A percentile compares a stretch with the other conserved stretches of the same genome.
Evolutionary conservation across 192 early-diverging fungal species (phyloP).

Genomic region (Oehlia diaphana): DNA sequence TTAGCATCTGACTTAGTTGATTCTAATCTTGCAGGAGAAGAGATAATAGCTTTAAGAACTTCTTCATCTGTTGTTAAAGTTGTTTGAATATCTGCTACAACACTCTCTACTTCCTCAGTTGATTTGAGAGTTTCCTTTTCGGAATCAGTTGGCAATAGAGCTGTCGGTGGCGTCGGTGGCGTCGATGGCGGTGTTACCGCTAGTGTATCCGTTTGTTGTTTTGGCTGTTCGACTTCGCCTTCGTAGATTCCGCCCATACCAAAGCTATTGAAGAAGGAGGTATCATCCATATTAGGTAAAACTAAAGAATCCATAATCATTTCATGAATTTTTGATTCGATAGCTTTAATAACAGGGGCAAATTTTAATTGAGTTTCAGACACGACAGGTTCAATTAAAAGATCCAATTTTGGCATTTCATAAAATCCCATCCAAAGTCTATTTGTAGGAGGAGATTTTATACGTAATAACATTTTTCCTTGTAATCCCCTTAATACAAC

Average conservation of each 20-base stretch:
- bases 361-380: constrained; percentile 81
- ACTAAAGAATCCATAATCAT: constrained; percentile 80
- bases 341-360: constrained; percentile 74
- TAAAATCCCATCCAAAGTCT: constrained; percentile 90
- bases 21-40: background rate
- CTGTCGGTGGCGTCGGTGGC: constrained; percentile 23
- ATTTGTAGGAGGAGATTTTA: constrained; percentile 82
- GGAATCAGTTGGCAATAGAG: background rate
- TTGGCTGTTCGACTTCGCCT: constrained; percentile 31
- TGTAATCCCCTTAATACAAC: constrained; percentile 72
- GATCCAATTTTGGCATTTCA: constrained; percentile 73
- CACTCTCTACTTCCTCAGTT: background rate
- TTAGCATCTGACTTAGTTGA: constrained; percentile 3
- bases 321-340: constrained; percentile 83
- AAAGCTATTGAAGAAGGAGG: constrained; percentile 72
- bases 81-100: background rate
- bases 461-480: constrained; percentile 76
- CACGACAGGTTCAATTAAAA: constrained; percentile 81
- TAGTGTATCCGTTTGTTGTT: constrained; percentile 19
- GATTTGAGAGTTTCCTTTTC: background rate
- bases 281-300: constrained; percentile 90
- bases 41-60: background rate
- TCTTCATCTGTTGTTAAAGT: background rate
- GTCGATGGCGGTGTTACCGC: constrained; percentile 25
- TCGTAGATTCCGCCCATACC: constrained; percentile 64